phyloP scores from a whole-genome alignment of 495 filamentous ascomycete genomes.

The Penicillium steckii region DNA sequence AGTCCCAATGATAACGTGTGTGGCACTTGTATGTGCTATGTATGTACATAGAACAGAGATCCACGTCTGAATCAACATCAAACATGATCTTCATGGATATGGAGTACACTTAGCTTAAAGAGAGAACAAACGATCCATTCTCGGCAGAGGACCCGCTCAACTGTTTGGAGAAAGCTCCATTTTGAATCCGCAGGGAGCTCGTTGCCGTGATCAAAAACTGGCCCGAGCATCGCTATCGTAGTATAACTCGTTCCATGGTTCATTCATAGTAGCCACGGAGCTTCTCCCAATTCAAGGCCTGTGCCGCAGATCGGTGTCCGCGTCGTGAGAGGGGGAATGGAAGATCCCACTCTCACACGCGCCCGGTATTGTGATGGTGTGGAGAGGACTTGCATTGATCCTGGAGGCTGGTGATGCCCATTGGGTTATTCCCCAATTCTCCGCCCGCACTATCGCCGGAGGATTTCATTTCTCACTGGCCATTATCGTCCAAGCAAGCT shows the following conservation, averaged over 20 bases:
- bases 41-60: too few relatives aligned
- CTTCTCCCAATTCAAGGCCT: neutral
- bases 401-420: neutral
- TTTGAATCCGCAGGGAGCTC: neutral
- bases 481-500: neutral
- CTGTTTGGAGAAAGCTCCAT: neutral
- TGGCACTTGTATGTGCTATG: too few relatives aligned
- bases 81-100: neutral
- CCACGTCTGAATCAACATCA: neutral
- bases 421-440: conserved; percentile 9
- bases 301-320: conserved; percentile 16
- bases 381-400: conserved; percentile 24
- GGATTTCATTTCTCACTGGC: conserved; percentile 6
- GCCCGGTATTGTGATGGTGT: conserved; percentile 22
- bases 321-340: neutral
- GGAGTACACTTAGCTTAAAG: too few relatives aligned
- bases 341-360: conserved; percentile 3
- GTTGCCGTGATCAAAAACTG: neutral
- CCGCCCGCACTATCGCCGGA: conserved; percentile 4
- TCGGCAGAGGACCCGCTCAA: neutral
- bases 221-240: neutral
- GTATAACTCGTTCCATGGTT: neutral
- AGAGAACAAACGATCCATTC: neutral
- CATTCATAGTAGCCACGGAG: neutral
- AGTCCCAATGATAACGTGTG: too few relatives aligned